Conservation (phyloP, 2,329 filamentous ascomycete species). For the Xylaria sp. region DNA sequence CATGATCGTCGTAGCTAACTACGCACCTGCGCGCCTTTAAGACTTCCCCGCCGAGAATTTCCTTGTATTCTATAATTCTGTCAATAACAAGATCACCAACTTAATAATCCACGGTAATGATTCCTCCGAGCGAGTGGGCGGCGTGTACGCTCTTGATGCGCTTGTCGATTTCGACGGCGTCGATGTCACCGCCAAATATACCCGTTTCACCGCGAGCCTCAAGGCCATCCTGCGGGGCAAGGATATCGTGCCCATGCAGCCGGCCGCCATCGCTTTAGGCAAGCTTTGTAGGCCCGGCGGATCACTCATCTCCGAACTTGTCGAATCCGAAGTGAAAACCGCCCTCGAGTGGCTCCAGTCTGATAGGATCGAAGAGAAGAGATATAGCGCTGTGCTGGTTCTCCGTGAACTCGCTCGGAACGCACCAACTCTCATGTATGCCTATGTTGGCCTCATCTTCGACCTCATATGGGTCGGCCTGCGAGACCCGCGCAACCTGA, state of each 20-base stretch:
- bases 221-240: conserved; percentile 89
- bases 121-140: conserved; percentile 87
- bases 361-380: conserved; percentile 89
- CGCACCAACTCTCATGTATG: conserved; percentile 94
- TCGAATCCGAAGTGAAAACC: conserved; percentile 96
- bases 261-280: conserved; percentile 87
- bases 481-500: conserved; percentile 88
- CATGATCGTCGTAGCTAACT: conserved; percentile 27
- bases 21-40: conserved; percentile 48
- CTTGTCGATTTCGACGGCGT: conserved; percentile 97
- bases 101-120: conserved; percentile 88
- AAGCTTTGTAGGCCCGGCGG: conserved; percentile 92
- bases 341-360: conserved; percentile 97
- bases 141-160: conserved; percentile 89
- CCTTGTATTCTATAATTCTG: conserved; percentile 63
- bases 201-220: conserved; percentile 90
- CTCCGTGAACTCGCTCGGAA: conserved; percentile 91
- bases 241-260: conserved; percentile 89
- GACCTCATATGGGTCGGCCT: conserved; percentile 96
- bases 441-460: conserved; percentile 93
- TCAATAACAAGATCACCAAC: conserved; percentile 66
- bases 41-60: conserved; percentile 87
- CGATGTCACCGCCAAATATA: conserved; percentile 92
- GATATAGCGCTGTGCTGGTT: conserved; percentile 92
- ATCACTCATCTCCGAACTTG: conserved; percentile 91